A percentile compares a stretch with the other conserved stretches of the same genome.
Conservation (phyloP, 2,329 filamentous ascomycete species). For the Fusarium algeriense region DNA sequence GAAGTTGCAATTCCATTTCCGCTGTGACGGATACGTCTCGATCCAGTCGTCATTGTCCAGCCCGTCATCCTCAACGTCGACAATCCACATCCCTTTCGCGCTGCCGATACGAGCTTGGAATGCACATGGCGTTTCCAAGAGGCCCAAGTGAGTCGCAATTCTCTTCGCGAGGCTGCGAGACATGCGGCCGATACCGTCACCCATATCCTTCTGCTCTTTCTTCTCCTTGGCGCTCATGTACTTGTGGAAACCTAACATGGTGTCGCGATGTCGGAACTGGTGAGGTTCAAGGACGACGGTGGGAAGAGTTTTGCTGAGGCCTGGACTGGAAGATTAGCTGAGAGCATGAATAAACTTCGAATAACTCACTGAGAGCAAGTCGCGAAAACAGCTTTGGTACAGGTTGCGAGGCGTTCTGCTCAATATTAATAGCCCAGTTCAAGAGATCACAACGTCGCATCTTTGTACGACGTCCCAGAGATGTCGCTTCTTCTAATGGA, state of each 20-base stretch:
- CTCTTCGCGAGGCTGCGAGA: constrained; percentile 69
- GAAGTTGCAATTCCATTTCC: constrained; percentile 72
- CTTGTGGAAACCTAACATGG: constrained; percentile 40
- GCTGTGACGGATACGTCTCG: constrained; percentile 73
- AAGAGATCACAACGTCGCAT: constrained; percentile 59
- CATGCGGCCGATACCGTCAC: constrained; percentile 75
- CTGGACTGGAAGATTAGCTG: constrained; percentile 49
- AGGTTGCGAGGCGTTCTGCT: constrained; percentile 59
- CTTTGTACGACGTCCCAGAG: constrained; percentile 44
- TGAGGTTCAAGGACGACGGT: constrained; percentile 59
- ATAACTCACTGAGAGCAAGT: constrained; percentile 63
- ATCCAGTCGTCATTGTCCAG: constrained; percentile 70
- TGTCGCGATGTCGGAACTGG: constrained; percentile 56
- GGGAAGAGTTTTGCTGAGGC: constrained; percentile 64
- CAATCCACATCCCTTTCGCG: constrained; percentile 81
- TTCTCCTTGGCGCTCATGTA: constrained; percentile 71
- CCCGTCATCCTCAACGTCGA: constrained; percentile 62
- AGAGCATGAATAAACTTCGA: not conserved
- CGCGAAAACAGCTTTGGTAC: constrained; percentile 70
- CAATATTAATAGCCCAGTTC: constrained; percentile 64
- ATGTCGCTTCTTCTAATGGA: constrained; percentile 41
- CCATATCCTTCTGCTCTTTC: constrained; percentile 63
- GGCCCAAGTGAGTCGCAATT: constrained; percentile 64
- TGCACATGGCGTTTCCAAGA: constrained; percentile 69
- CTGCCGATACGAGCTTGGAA: constrained; percentile 79